These are phyloP conservation scores for Aspergillus thermomutatus DNA, from an alignment of 2,329 filamentous ascomycete genomes.

Conservation along the genomic window DNA sequence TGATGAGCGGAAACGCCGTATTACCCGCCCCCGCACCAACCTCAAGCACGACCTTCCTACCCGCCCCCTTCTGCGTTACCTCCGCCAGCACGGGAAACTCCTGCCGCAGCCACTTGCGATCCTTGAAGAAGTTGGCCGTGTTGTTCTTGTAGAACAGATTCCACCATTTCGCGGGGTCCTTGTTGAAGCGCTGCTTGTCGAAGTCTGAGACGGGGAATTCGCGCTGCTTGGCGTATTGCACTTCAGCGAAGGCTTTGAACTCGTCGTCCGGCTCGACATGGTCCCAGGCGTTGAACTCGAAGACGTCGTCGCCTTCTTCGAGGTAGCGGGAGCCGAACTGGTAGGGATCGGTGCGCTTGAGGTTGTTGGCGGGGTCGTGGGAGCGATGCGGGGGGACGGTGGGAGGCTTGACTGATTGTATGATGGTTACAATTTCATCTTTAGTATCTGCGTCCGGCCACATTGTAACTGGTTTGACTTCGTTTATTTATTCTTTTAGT, in stretches of 20 bases:
- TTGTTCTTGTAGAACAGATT: slow-evolving; percentile 98
- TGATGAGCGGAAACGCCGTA: slow-evolving; percentile 87
- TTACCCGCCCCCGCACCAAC: slow-evolving; percentile 95
- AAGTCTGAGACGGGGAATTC: slow-evolving; percentile 86
- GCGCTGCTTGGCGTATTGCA: slow-evolving; percentile 82
- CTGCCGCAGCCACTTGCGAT: slow-evolving; percentile 93
- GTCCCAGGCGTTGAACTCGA: slow-evolving; percentile 98
- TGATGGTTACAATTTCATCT: slow-evolving; percentile 29
- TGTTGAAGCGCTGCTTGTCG: slow-evolving; percentile 86
- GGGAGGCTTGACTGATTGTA: slow-evolving; percentile 46
- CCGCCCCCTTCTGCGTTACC: slow-evolving; percentile 68
- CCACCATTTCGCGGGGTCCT: slow-evolving; percentile 93
- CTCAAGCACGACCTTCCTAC: slow-evolving; percentile 71
- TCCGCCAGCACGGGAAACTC: slow-evolving; percentile 87
- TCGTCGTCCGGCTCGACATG: slow-evolving; percentile 89
- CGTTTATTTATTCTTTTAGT: background rate
- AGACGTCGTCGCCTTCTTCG: slow-evolving; percentile 81
- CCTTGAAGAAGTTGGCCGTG: slow-evolving; percentile 96
- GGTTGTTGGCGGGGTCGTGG: slow-evolving; percentile 66
- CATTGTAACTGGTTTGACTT: background rate
- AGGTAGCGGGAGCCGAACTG: slow-evolving; percentile 90
- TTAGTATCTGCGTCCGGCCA: slow-evolving; percentile 12
- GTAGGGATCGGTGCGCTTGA: slow-evolving; percentile 89
- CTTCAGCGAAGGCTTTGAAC: slow-evolving; percentile 80
- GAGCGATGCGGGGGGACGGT: slow-evolving; percentile 61